Evolutionary conservation across 208 protist species (phyloP), one percentile per base, ranked within the genome.

Genomic region (Entamoeba moshkovskii): DNA sequence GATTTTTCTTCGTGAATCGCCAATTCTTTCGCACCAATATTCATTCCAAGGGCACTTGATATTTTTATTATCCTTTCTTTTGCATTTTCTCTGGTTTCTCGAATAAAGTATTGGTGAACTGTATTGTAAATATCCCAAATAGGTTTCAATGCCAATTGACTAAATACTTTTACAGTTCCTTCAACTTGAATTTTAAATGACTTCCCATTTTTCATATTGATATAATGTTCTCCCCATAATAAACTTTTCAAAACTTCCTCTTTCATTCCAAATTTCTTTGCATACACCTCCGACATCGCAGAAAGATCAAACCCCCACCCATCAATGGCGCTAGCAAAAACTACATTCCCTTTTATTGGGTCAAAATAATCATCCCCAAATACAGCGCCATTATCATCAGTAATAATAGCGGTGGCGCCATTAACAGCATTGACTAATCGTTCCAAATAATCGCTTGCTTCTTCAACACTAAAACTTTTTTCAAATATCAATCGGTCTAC

Each of bases 401-500:
- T 48, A 4, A 38, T 6, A 46, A 73, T 6, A 6, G 29, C 46
- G 4, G 48, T 93, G 3, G 22, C 33, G 48, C 44, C 46, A 44
- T 93, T 52, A n/a, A 93, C 18, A 22, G 8, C 4, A 11, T 25
- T 15, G 1, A 94, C 13, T n/a, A 93, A 38, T 42, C 0, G 3
- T 29, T 91, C 66, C 0, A 52, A 49, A 45, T 93, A n/a, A 52
- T 47, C 18, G 2, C 46, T 45, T 0, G 38, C 52, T n/a, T 49
- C 94, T 18, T 49, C 33, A 13, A n/a, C 18, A n/a, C 22, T 38
- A 44, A 94, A 44, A 49, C 92, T 93, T 25, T 45, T 18, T 38
- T 85, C 52, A 13, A 96, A 96, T 93, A 99, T 97, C 25, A 98
- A 93, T 47, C 98, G 95, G 95, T 99, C 99, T 29, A 99, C 98